Evolutionary conservation across 495 filamentous ascomycete species (phyloP).

Genomic region (Lophiostoma macrostomum): DNA sequence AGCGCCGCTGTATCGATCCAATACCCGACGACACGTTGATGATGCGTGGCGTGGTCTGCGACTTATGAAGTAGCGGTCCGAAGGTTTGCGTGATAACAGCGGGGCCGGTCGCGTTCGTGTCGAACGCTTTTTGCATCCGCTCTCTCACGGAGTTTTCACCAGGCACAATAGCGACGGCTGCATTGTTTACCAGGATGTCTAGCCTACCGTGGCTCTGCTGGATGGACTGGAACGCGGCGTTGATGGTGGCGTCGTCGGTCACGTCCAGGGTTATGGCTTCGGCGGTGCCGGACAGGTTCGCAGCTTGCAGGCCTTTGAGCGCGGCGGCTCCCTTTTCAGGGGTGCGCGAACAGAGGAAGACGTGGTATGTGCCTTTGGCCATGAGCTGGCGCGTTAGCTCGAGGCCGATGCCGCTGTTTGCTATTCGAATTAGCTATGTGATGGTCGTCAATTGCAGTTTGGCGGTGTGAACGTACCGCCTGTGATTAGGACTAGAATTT

Average conservation of each 20-base stretch:
- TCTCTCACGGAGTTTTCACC: slow-evolving; percentile 1
- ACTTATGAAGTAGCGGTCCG: slow-evolving; percentile 33
- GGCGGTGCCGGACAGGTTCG: slow-evolving; percentile 17
- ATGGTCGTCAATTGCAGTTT: not conserved
- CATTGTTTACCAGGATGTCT: slow-evolving; percentile 32
- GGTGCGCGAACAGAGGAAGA: slow-evolving; percentile 40
- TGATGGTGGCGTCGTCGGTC: slow-evolving; percentile 33
- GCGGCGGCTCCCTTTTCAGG: slow-evolving; percentile 37
- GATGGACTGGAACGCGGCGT: slow-evolving; percentile 9
- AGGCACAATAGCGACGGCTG: slow-evolving; percentile 5
- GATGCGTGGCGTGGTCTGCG: slow-evolving; percentile 17
- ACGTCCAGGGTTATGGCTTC: slow-evolving; percentile 29
- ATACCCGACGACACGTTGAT: slow-evolving; percentile 36
- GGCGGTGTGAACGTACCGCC: slow-evolving; percentile 11
- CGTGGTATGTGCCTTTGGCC: slow-evolving; percentile 37
- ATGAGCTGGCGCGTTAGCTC: slow-evolving; percentile 37
- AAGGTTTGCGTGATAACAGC: slow-evolving; percentile 34
- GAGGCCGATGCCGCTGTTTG: slow-evolving; percentile 42
- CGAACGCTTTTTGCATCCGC: slow-evolving; percentile 18
- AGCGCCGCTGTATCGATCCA: slow-evolving; percentile 32
- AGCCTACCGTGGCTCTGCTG: slow-evolving; percentile 25
- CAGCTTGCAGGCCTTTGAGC: slow-evolving; percentile 33
- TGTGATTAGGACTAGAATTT: slow-evolving; percentile 21
- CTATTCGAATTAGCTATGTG: slow-evolving; percentile 12
- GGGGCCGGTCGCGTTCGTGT: slow-evolving; percentile 41